phyloP scores from a whole-genome alignment of 192 early-diverging fungal species.

The Coemansia sp. region DNA sequence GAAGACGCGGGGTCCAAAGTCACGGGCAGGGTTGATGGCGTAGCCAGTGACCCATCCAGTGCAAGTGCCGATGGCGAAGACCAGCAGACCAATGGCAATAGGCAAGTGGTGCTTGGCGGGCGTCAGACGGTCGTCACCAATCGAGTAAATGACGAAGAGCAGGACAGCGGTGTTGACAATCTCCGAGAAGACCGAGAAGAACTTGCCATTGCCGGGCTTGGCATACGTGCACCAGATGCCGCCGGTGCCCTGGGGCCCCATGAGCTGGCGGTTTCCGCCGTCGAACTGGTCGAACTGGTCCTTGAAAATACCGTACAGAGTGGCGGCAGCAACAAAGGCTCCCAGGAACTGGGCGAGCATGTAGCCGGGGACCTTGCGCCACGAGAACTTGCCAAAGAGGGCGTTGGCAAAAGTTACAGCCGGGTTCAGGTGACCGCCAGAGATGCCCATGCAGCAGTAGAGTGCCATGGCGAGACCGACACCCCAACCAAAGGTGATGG shows the following conservation, averaged over 20 bases:
- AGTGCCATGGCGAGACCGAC: slow-evolving; percentile 68
- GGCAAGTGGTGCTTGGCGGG: slow-evolving; percentile 61
- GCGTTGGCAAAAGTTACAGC: slow-evolving; percentile 73
- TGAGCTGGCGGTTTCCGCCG: slow-evolving; percentile 55
- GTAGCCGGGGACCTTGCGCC: slow-evolving; percentile 68
- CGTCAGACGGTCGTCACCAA: slow-evolving; percentile 63
- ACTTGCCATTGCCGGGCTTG: slow-evolving; percentile 56
- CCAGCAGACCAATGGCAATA: slow-evolving; percentile 63
- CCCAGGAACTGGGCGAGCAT: slow-evolving; percentile 70
- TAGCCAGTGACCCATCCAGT: slow-evolving; percentile 70
- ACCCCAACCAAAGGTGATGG: slow-evolving; percentile 66
- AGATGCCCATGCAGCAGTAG: slow-evolving; percentile 65
- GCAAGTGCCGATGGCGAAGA: slow-evolving; percentile 65
- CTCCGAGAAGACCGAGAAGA: slow-evolving; percentile 65
- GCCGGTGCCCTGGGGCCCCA: slow-evolving; percentile 59
- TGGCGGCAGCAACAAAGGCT: slow-evolving; percentile 72
- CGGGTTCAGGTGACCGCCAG: slow-evolving; percentile 80
- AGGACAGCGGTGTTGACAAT: slow-evolving; percentile 70
- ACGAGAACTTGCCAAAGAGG: slow-evolving; percentile 69
- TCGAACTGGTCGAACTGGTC: slow-evolving; percentile 62
- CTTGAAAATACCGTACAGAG: slow-evolving; percentile 67
- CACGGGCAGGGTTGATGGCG: slow-evolving; percentile 79
- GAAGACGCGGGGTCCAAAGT: slow-evolving; percentile 80
- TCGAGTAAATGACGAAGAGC: slow-evolving; percentile 64
- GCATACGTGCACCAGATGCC: slow-evolving; percentile 71